Conservation (phyloP, 228 moss, liverwort and hornwort genomes). For the Sphagnum fallax region DNA sequence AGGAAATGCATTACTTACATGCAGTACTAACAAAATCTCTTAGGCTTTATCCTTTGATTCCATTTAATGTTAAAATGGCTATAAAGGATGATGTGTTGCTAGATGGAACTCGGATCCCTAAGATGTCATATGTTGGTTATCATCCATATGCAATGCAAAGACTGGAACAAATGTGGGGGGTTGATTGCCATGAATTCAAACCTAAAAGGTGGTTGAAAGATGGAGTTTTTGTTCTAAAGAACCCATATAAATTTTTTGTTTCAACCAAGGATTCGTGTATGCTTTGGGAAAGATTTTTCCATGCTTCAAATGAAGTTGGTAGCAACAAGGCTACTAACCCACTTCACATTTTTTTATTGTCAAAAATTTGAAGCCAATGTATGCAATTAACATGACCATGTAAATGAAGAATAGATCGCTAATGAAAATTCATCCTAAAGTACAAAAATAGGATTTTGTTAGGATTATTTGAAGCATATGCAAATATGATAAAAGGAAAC, state of each 20-base stretch:
- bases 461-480: no score
- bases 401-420: conserved; percentile 18
- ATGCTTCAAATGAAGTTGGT: conserved; percentile 30
- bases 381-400: conserved; percentile 9
- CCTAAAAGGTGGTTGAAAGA: conserved; percentile 40
- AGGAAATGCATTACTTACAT: conserved; percentile 34
- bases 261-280: conserved; percentile 39
- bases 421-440: conserved; percentile 7
- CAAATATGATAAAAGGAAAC: no score
- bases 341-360: conserved; percentile 13
- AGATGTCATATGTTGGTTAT: conserved; percentile 6
- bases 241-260: conserved; percentile 35
- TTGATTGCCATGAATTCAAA: conserved; percentile 27
- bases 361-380: conserved; percentile 1
- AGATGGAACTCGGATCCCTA: conserved; percentile 22
- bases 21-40: conserved; percentile 23
- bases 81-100: conserved; percentile 22
- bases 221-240: conserved; percentile 26
- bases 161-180: conserved; percentile 30
- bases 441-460: no score
- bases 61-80: conserved; percentile 19
- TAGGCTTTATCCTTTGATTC: conserved; percentile 28
- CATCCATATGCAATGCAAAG: conserved; percentile 37
- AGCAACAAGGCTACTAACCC: conserved; percentile 12
- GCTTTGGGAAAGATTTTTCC: conserved; percentile 40